A percentile compares a stretch with the other conserved stretches of the same genome.
These are phyloP conservation scores for Agrocybe chaxingu DNA, from an alignment of 768 basidiomycete species.

Conservation along the genomic window DNA sequence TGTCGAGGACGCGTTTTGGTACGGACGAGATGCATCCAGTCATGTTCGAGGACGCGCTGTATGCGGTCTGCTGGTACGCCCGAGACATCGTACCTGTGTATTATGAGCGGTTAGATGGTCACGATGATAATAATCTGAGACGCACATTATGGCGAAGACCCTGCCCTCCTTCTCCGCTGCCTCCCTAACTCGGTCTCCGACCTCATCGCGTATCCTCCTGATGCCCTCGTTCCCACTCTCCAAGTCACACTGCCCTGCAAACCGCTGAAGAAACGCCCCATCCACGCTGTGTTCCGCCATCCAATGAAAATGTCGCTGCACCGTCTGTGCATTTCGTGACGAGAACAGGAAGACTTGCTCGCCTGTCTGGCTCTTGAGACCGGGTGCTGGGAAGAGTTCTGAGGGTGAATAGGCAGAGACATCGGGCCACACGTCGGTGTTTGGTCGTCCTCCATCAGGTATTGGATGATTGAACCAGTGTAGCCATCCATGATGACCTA, in stretches of 20 bases:
- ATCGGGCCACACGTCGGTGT: slow-evolving; percentile 80
- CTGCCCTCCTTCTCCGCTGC: slow-evolving; percentile 80
- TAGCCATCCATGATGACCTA: slow-evolving; percentile 81
- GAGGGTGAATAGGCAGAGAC: slow-evolving; percentile 64
- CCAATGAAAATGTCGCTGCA: slow-evolving; percentile 76
- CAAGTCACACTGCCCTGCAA: slow-evolving; percentile 64
- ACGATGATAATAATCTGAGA: background rate
- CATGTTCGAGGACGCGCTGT: slow-evolving; percentile 61
- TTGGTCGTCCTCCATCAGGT: slow-evolving; percentile 65
- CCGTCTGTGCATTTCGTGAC: slow-evolving; percentile 71
- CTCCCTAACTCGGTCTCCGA: slow-evolving; percentile 66
- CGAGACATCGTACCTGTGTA: slow-evolving; percentile 75
- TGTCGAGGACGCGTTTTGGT: slow-evolving; percentile 61
- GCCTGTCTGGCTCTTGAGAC: slow-evolving; percentile 53
- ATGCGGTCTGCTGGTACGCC: slow-evolving; percentile 72
- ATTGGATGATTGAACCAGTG: slow-evolving; percentile 80
- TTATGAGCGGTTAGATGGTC: background rate
- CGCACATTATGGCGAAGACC: slow-evolving; percentile 84
- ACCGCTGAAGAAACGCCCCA: slow-evolving; percentile 80
- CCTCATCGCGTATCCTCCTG: slow-evolving; percentile 64
- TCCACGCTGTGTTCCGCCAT: slow-evolving; percentile 82
- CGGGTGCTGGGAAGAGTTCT: slow-evolving; percentile 69
- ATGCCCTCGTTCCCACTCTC: slow-evolving; percentile 54
- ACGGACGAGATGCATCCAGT: slow-evolving; percentile 71
- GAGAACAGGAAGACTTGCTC: slow-evolving; percentile 73